Base-by-base conservation (phyloP, 805 yeast species). In the Cyberlindnera samutprakarnensis region DNA sequence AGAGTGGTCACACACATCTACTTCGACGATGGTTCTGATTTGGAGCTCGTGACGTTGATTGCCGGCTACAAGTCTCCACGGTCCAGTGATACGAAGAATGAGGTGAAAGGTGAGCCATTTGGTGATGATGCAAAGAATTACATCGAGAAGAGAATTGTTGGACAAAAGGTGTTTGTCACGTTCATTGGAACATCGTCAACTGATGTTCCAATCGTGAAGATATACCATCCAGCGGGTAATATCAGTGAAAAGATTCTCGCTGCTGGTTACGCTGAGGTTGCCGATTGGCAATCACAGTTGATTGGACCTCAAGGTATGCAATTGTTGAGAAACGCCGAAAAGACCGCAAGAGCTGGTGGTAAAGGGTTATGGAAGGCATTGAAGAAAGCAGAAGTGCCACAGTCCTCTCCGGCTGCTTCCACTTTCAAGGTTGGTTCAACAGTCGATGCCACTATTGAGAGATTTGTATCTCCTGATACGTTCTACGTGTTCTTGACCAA, bases 11-110 rank as follows among this genome's bases (percentile, higher is more conserved):
- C 73, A 10, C 70, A 94, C 25, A 42, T 75, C 33, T 46, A 72
- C 29, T 57, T 72, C 19, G 62, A 61, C 36, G 57, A 63, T 29
- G 56, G 57, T n/a, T 55, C 56, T 25, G 92, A 82, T 38, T 70
- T 67, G 25, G 66, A 71, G 18, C 61, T 75, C 18, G 77, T 79
- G 9, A 68, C 79, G 19, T 52, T 78, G 24, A 58, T 85, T 40
- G 92, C 92, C 3, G 95, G 95, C 28, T 59, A 82, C 38, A 71
- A 72, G 44, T 53, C 78, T 16, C 94, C 94, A 32, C 66, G 94
- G 53, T 71, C 86, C 2, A 73, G 76, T 5, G 63, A 58, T 28
- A 49, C 54, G 18, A 62, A 60, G 37, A 46, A 56, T 7, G 35
- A 28, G 4, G 51, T 59, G 12, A 48, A 56, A n/a, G 63, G 58